Conservation (phyloP, 331 rosid species). For the Quercus lobata region DNA sequence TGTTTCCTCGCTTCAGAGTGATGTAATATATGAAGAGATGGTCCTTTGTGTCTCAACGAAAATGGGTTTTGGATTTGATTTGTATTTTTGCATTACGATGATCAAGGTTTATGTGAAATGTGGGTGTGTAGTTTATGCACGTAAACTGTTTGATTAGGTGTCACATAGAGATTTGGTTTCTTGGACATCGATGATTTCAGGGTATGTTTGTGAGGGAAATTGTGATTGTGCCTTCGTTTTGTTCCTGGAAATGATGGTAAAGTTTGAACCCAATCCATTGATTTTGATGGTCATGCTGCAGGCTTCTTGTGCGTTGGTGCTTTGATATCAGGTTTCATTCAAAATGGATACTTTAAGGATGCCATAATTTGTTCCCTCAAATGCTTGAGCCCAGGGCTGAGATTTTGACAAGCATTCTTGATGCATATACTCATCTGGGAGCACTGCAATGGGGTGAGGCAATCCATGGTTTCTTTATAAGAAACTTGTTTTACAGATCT, state of each 20-base stretch:
- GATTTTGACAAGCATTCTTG: slow-evolving; percentile 45
- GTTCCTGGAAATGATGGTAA: slow-evolving; percentile 13
- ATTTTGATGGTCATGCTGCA: slow-evolving; percentile 38
- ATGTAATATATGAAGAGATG: slow-evolving; percentile 34
- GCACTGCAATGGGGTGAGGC: slow-evolving; percentile 47
- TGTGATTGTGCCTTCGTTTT: slow-evolving; percentile 20
- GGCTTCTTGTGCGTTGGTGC: slow-evolving; percentile 39
- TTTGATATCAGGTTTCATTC: slow-evolving; percentile 56
- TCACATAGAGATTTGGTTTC: slow-evolving; percentile 38
- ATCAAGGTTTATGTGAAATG: slow-evolving; percentile 38
- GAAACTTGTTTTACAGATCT: slow-evolving; percentile 15
- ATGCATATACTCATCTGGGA: slow-evolving; percentile 49
- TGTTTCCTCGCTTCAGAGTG: slow-evolving; percentile 15
- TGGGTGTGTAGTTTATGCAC: slow-evolving; percentile 17
- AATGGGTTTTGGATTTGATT: slow-evolving; percentile 44
- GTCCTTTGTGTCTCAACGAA: slow-evolving; percentile 41
- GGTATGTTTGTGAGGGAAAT: slow-evolving; percentile 27
- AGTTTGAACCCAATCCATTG: slow-evolving; percentile 37
- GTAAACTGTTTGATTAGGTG: slow-evolving; percentile 39
- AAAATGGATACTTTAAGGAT: slow-evolving; percentile 37
- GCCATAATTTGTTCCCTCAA: slow-evolving; percentile 39
- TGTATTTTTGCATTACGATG: slow-evolving; percentile 51
- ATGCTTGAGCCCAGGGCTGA: slow-evolving; percentile 36
- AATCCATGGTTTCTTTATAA: slow-evolving; percentile 38
- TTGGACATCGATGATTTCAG: slow-evolving; percentile 51